phyloP scores from a whole-genome alignment of 768 basidiomycete genomes.

The Suillus decipiens region DNA sequence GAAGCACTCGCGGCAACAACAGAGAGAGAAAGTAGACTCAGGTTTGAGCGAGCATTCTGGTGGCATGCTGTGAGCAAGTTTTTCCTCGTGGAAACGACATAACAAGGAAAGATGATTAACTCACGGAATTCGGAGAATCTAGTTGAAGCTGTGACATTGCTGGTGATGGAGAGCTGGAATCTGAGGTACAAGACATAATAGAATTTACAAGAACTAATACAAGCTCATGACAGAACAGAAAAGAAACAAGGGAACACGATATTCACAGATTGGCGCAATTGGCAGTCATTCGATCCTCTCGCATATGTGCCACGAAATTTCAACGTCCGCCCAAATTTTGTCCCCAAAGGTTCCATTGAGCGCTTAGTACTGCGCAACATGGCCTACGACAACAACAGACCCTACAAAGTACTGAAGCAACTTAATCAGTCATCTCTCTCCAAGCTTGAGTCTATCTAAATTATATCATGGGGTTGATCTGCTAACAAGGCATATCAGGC shows the following conservation, averaged over 20 bases:
- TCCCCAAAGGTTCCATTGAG: constrained; percentile 5
- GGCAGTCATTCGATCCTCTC: constrained; percentile 4
- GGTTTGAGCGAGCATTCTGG: constrained; percentile 16
- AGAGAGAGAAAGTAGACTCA: constrained; percentile 69
- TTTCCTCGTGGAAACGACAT: not conserved
- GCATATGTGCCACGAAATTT: constrained; percentile 20
- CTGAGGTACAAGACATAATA: constrained; percentile 9
- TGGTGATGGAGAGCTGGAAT: not conserved
- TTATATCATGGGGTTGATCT: not conserved
- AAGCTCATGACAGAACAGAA: constrained; percentile 18
- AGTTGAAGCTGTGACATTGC: constrained; percentile 16
- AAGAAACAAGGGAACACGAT: constrained; percentile 12
- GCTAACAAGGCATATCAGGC: not conserved
- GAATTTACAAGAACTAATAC: constrained; percentile 15
- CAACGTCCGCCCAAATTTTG: constrained; percentile 32
- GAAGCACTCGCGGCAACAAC: constrained; percentile 54
- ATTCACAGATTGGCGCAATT: constrained; percentile 5
- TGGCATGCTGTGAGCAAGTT: not conserved
- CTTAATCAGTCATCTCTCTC: not conserved
- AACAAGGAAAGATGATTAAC: constrained; percentile 5
- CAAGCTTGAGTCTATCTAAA: not conserved
- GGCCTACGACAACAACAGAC: not conserved
- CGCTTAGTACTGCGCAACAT: not conserved
- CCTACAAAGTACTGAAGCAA: not conserved
- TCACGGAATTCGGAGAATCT: constrained; percentile 13